Evolutionary conservation across 192 early-diverging fungal species (phyloP).

Genomic region (Gigaspora rosea): DNA sequence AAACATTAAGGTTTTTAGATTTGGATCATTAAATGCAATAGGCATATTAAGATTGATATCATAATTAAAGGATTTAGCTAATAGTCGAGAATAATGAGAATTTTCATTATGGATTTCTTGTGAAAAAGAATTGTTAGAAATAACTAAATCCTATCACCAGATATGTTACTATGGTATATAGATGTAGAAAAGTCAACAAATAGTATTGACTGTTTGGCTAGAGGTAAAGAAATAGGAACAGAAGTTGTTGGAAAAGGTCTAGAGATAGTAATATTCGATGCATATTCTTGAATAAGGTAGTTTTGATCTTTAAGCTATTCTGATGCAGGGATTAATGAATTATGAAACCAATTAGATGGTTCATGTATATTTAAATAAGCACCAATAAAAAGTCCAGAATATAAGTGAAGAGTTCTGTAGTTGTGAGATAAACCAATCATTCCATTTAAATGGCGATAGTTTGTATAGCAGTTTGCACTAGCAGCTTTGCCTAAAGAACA

Average conservation of each 20-base stretch:
- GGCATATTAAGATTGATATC: no score
- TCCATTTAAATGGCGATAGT: background rate
- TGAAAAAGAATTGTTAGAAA: background rate
- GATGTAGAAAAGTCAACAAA: no score
- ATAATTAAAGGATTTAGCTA: background rate
- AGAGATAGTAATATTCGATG: background rate
- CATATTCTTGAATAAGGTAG: background rate
- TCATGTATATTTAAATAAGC: background rate
- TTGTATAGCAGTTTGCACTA: background rate
- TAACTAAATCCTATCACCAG: background rate
- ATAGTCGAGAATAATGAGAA: background rate
- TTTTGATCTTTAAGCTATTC: background rate
- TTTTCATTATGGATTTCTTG: conserved; percentile 4
- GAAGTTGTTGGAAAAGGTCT: background rate
- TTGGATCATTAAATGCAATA: no score
- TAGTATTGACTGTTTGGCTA: no score
- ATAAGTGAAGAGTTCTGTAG: background rate
- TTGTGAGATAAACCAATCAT: background rate
- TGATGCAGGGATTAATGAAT: background rate
- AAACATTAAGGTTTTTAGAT: no score
- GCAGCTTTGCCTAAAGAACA: background rate
- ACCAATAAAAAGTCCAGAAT: conserved; percentile 1
- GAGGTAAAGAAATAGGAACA: background rate
- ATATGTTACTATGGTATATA: background rate
- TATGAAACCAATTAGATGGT: background rate